Evolutionary conservation across 2,329 filamentous ascomycete species (phyloP).

Genomic region (Fusarium sp.): DNA sequence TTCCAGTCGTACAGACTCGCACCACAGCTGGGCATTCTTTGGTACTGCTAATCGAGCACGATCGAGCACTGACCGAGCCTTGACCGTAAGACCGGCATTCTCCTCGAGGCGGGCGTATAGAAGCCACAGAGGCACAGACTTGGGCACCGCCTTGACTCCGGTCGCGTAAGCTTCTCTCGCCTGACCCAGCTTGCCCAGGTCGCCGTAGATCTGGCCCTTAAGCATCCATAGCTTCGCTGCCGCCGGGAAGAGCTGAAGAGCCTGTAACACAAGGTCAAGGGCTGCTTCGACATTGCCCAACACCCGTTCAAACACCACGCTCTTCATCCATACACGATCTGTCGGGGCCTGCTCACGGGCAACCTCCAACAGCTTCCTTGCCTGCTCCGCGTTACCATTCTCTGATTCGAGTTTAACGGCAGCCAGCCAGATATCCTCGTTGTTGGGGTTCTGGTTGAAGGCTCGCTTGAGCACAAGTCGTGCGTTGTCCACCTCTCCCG

Average conservation of each 20-base stretch:
- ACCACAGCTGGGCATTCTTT: slow-evolving; percentile 87
- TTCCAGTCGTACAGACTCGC: slow-evolving; percentile 93
- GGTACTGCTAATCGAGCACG: slow-evolving; percentile 89
- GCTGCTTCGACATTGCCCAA: slow-evolving; percentile 83
- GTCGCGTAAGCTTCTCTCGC: slow-evolving; percentile 91
- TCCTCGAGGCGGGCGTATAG: slow-evolving; percentile 91
- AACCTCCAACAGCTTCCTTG: slow-evolving; percentile 82
- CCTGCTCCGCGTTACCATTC: slow-evolving; percentile 83
- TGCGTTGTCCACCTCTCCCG: slow-evolving; percentile 88
- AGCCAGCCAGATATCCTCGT: slow-evolving; percentile 97
- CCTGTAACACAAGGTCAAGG: slow-evolving; percentile 88
- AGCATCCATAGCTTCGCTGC: slow-evolving; percentile 96
- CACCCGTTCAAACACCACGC: slow-evolving; percentile 91
- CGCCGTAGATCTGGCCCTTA: slow-evolving; percentile 97
- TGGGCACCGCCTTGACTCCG: slow-evolving; percentile 87
- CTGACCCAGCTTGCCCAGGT: slow-evolving; percentile 80
- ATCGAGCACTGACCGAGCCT: slow-evolving; percentile 93
- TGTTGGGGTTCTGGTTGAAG: slow-evolving; percentile 95
- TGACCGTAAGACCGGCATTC: slow-evolving; percentile 83
- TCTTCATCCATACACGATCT: slow-evolving; percentile 97
- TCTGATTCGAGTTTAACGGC: slow-evolving; percentile 97
- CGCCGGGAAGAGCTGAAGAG: slow-evolving; percentile 85
- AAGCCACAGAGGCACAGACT: slow-evolving; percentile 89
- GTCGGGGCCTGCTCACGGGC: slow-evolving; percentile 92
- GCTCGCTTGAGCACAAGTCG: slow-evolving; percentile 86